A percentile compares a stretch with the other conserved stretches of the same genome.
These are phyloP conservation scores for Cladophialophora immunda DNA, from an alignment of 2,329 filamentous ascomycete genomes.

Conservation along the genomic window DNA sequence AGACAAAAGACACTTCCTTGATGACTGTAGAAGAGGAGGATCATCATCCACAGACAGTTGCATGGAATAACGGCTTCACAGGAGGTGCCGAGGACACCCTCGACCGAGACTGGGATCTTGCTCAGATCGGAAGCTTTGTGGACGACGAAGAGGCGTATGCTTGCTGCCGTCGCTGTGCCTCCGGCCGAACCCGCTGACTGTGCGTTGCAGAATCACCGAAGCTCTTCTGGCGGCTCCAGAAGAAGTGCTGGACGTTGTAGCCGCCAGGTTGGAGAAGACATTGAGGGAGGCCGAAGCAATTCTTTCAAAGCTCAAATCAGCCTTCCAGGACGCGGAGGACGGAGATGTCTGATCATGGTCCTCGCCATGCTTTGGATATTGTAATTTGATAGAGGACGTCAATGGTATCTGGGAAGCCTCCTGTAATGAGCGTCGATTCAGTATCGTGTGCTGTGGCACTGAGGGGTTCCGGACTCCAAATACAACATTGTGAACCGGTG, in stretches of 20 bases:
- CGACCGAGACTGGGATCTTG: neutral
- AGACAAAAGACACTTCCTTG: neutral
- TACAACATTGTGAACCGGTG: neutral
- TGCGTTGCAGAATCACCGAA: neutral
- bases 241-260: neutral
- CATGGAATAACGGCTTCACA: neutral
- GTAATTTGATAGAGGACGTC: neutral
- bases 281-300: neutral
- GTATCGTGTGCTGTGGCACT: neutral
- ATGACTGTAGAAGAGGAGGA: neutral
- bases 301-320: neutral
- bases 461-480: neutral
- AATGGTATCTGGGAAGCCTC: neutral
- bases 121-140: neutral
- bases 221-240: neutral
- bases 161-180: neutral
- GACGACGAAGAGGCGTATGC: conserved; percentile 4
- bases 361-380: neutral
- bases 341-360: neutral
- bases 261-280: neutral
- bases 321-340: neutral
- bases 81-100: neutral
- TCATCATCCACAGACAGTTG: neutral
- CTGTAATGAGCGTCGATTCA: neutral
- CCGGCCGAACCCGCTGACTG: neutral